A percentile compares a stretch with the other conserved stretches of the same genome.
Evolutionary conservation across 345 rosid species (phyloP).

Genomic region (Arabis hirsuta): DNA sequence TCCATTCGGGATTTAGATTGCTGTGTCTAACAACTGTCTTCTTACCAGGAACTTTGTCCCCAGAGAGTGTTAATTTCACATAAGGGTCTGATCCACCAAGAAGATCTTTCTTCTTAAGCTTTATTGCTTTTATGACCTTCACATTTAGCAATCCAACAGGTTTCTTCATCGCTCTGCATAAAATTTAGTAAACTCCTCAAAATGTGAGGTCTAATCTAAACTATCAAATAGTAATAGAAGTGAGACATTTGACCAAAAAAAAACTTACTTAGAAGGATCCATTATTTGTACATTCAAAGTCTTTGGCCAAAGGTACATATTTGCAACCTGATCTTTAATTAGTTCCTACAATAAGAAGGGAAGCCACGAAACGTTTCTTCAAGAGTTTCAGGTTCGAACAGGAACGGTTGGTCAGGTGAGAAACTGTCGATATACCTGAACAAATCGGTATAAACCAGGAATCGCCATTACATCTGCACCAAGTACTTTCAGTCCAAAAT

Average conservation of each 20-base stretch:
- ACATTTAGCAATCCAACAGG: conserved; percentile 84
- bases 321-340: conserved; percentile 91
- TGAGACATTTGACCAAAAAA: not conserved
- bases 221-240: not conserved
- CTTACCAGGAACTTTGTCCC: conserved; percentile 72
- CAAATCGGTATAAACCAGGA: conserved; percentile 83
- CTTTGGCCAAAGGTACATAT: conserved; percentile 98
- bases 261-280: conserved; percentile 76
- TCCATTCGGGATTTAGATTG: conserved; percentile 95
- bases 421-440: conserved; percentile 62
- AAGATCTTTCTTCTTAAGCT: conserved; percentile 85
- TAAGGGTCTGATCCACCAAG: conserved; percentile 93
- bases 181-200: not conserved
- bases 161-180: conserved; percentile 66
- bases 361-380: not conserved
- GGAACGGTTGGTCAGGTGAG: not conserved
- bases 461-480: conserved; percentile 97
- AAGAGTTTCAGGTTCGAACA: not conserved
- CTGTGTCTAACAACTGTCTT: conserved; percentile 80
- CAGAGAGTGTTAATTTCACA: conserved; percentile 78
- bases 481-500: conserved; percentile 86
- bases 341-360: conserved; percentile 59
- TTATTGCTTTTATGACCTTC: conserved; percentile 72
- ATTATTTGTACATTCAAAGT: conserved; percentile 71
- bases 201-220: not conserved